Evolutionary conservation across 2,329 filamentous ascomycete genomes (phyloP), one percentile per base, ranked within the genome.

Genomic region (Cladophialophora yegresii): DNA sequence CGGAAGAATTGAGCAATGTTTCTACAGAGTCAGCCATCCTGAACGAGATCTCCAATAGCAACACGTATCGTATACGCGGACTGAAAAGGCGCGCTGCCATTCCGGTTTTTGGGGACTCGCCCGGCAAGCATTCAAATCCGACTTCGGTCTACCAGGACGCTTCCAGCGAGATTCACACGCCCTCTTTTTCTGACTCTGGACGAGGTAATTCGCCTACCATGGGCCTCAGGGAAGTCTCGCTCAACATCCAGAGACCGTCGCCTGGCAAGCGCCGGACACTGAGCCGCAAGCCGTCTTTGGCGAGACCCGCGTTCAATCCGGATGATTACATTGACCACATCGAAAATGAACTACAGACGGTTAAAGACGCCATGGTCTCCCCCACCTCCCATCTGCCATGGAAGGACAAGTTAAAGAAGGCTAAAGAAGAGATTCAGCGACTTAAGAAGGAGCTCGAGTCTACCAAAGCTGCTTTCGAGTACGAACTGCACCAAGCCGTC

Each of bases 321-420:
- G 74, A 77, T 28, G 75, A 77, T 61, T 82, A 83, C 69, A 80
- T 83, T 64, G 79, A 82, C 56, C 79, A 82, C 70, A 77, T 83
- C 12, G 81, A 83, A 62, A 72, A 75, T 22, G 78, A 82, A 67
- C 71, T 83, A 26, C 75, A 76, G 20, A 72, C 77, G 16, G 74
- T 76, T 10, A 77, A 81, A 40, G 75, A 77, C 23, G 73, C 76
- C 16, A 71, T 76, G 54, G 77, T 74, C 36, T 79, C 79, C n/a
- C 77, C 80, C 2, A 68, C 67, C 12, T 68, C 69, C 50, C 66
- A 70, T 36, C 47, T 66, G 12, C 64, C 65, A 6, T 64, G 71
- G 62, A 69, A 71, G 57, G 71, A 72, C 45, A 71, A 72, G 64
- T 58, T 72, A 30, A 68, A 65, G 47, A 74, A 71, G 53, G 63